Evolutionary conservation across 2,329 filamentous ascomycete species (phyloP).

Genomic region (Lachnellula arida): DNA sequence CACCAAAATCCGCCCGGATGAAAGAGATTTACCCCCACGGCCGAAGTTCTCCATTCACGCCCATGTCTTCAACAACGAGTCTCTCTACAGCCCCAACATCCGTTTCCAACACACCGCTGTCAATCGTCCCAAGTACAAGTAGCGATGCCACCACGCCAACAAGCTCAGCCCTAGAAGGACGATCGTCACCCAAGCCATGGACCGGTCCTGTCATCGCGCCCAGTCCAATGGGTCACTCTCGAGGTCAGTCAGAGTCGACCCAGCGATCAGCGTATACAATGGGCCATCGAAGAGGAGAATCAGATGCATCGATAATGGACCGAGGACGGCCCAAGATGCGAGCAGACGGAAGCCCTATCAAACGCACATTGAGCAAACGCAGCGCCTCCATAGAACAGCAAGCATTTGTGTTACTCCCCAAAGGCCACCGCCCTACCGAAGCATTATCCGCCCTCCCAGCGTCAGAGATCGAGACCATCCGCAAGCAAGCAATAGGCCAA

Average conservation of each 20-base stretch:
- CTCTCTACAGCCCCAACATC: slow-evolving; percentile 25
- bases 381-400: slow-evolving; percentile 42
- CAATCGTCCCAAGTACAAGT: slow-evolving; percentile 3
- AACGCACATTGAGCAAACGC: slow-evolving; percentile 28
- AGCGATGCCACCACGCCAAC: not conserved
- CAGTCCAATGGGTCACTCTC: slow-evolving; percentile 15
- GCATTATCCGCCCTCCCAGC: slow-evolving; percentile 44
- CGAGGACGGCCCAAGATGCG: slow-evolving; percentile 56
- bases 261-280: slow-evolving; percentile 17
- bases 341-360: slow-evolving; percentile 35
- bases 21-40: slow-evolving; percentile 44
- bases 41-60: slow-evolving; percentile 39
- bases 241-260: slow-evolving; percentile 23
- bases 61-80: slow-evolving; percentile 34
- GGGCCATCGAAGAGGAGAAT: slow-evolving; percentile 49
- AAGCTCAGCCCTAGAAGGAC: slow-evolving; percentile 1
- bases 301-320: slow-evolving; percentile 57
- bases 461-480: slow-evolving; percentile 47
- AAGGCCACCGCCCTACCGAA: slow-evolving; percentile 51
- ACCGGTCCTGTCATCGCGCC: slow-evolving; percentile 1
- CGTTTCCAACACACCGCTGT: slow-evolving; percentile 17
- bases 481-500: slow-evolving; percentile 58
- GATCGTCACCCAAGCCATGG: slow-evolving; percentile 23
- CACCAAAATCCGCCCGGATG: slow-evolving; percentile 38
- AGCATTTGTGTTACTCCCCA: slow-evolving; percentile 57